A percentile compares a stretch with the other conserved stretches of the same genome.
Evolutionary conservation across 2,329 filamentous ascomycete species (phyloP).

Genomic region (Alternaria sp.): DNA sequence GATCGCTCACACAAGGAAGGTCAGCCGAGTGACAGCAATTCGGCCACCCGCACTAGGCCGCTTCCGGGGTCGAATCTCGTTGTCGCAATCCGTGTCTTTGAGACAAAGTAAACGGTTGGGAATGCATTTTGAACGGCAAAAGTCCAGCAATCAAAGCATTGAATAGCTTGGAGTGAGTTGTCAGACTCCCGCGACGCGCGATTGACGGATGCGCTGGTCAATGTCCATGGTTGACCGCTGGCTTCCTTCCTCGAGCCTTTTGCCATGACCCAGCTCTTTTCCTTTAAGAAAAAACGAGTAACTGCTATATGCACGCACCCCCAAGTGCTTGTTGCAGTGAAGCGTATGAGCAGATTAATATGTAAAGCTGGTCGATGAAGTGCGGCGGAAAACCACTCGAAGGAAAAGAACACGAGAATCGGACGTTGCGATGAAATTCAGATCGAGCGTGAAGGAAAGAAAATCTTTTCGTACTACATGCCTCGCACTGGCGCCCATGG

Average conservation of each 20-base stretch:
- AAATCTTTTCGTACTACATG: neutral
- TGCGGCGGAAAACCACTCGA: neutral
- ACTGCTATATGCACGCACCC: too few species aligned
- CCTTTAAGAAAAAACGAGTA: neutral
- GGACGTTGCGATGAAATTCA: too few species aligned
- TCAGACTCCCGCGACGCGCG: neutral
- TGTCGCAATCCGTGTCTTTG: neutral
- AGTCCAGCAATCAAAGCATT: neutral
- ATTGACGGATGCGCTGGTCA: neutral
- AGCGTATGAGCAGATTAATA: neutral
- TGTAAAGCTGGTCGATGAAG: neutral
- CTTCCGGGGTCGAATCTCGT: neutral
- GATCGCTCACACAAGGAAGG: neutral
- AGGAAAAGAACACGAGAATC: neutral
- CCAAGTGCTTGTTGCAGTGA: neutral
- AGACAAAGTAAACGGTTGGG: neutral
- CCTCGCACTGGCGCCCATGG: neutral
- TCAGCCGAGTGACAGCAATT: constrained; percentile 1
- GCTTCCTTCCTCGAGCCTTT: neutral
- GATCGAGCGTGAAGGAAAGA: neutral
- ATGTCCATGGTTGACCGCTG: neutral
- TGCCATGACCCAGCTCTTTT: neutral
- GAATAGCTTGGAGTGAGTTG: neutral
- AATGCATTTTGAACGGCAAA: neutral
- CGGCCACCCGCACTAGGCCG: constrained; percentile 1